Conservation (phyloP, 495 filamentous ascomycete species). For the Tetracladium marchalianum region DNA sequence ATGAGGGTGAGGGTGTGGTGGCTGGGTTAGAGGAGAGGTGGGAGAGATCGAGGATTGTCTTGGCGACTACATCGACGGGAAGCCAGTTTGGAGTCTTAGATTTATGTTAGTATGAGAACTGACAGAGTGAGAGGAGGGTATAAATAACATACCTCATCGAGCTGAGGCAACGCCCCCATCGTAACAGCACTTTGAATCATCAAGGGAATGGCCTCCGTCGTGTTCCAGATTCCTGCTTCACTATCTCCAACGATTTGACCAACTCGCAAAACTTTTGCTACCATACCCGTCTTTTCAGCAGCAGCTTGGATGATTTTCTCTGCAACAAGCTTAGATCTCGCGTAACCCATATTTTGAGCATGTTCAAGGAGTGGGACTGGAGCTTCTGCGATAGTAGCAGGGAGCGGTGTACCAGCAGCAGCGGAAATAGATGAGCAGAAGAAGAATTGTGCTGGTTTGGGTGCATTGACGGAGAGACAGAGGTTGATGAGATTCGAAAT, state of each 20-base stretch:
- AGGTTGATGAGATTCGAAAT: conserved; percentile 43
- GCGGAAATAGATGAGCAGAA: conserved; percentile 44
- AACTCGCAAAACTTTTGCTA: conserved; percentile 40
- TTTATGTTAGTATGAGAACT: neutral
- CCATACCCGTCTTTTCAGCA: conserved; percentile 16
- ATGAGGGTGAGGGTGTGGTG: neutral
- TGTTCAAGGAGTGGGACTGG: conserved; percentile 27
- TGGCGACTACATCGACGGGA: conserved; percentile 41
- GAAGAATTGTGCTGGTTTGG: conserved; percentile 34
- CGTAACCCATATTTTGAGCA: conserved; percentile 50
- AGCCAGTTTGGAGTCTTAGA: conserved; percentile 35
- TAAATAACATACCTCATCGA: conserved; percentile 35
- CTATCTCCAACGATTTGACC: conserved; percentile 52
- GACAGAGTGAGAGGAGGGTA: conserved; percentile 18
- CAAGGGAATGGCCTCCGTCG: conserved; percentile 50
- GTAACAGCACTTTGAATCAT: conserved; percentile 39
- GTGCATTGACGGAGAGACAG: conserved; percentile 32
- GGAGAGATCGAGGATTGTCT: conserved; percentile 28
- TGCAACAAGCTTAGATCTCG: conserved; percentile 49
- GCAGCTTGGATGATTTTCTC: conserved; percentile 40
- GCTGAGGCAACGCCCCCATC: conserved; percentile 38
- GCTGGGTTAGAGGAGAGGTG: conserved; percentile 1
- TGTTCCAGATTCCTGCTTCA: conserved; percentile 48
- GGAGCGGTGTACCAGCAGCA: conserved; percentile 27
- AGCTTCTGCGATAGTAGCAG: conserved; percentile 30